Evolutionary conservation across 208 protist species (phyloP).

Genomic region (Tritrichomonas musculus): DNA sequence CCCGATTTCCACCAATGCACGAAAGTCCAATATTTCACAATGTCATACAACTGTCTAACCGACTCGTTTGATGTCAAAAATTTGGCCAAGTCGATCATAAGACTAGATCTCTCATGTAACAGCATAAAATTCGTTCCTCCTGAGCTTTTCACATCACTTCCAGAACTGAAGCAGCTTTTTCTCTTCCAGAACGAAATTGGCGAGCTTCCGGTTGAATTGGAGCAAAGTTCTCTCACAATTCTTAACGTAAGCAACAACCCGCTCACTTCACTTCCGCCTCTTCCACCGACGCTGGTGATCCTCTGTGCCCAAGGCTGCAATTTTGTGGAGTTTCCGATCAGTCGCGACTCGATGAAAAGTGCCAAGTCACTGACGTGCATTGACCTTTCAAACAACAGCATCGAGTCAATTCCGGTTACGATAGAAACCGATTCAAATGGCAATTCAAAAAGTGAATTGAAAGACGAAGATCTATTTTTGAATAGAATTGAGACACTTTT

Average conservation of each 20-base stretch:
- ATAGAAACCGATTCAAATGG: too few species aligned
- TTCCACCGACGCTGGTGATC: background rate
- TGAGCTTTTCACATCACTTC: background rate
- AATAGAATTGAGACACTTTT: background rate
- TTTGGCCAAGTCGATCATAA: background rate
- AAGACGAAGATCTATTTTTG: too few species aligned
- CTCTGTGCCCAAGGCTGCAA: background rate
- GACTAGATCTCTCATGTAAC: background rate
- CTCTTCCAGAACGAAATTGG: background rate
- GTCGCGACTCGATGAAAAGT: background rate
- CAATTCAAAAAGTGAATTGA: too few species aligned
- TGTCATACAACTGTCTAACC: background rate
- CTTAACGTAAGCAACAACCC: background rate
- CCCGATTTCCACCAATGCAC: background rate
- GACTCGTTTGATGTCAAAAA: background rate
- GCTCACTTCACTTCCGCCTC: background rate
- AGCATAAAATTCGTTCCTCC: background rate
- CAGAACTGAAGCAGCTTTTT: background rate
- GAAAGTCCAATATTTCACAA: background rate
- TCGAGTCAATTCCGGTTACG: background rate
- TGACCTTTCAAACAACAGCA: background rate
- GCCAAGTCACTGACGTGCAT: background rate
- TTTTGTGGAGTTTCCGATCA: background rate
- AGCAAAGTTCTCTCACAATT: background rate
- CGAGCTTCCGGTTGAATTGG: background rate